Evolutionary conservation across 1,284 basidiomycete species (phyloP), one percentile per base, ranked within the genome.

Genomic region (Moesziomyces sp.): DNA sequence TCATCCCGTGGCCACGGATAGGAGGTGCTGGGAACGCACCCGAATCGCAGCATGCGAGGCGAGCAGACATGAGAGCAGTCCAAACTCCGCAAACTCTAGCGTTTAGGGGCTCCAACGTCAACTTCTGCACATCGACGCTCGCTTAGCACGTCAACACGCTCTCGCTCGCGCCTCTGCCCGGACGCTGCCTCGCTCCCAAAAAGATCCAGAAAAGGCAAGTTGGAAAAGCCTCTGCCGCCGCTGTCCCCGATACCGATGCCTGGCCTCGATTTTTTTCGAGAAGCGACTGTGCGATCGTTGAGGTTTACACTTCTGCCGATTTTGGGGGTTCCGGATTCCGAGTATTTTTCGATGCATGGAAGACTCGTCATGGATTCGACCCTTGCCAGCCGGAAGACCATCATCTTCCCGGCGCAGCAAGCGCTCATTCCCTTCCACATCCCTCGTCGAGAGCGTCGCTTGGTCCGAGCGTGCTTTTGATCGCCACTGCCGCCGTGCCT

Each of bases 71-170:
- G 38, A n/a, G 38, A 18, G 16, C 16, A 16, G 38, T 35, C 42
- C 47, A 53, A 57, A 57, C 60, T 62, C 53, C 53, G 60, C 53
- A 44, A 57, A 53, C 51, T 54, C 52, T 40, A 58, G 40, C 19
- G 13, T 58, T 68, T 51, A 69, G 55, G 59, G 56, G 59, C 56
- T 62, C 52, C 44, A 14, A 26, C 44, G 55, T 63, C 66, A 49
- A 62, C 35, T 14, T 48, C 14, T 63, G 59, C 59, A 63, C 52
- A 56, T 62, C 54, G 38, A 40, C 5, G 19, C 19, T 43, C 40
- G 38, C 38, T 38, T 43, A 21, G 35, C 50, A 43, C 35, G 19
- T 28, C 35, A 38, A 21, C 5, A 10, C n/a, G n/a, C n/a, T 3
- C 14, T 18, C 18, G n/a, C 43, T 44, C 43, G 18, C n/a, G 26